Evolutionary conservation across 208 protist species (phyloP).

Genomic region (Balamuthia mandrillaris): DNA sequence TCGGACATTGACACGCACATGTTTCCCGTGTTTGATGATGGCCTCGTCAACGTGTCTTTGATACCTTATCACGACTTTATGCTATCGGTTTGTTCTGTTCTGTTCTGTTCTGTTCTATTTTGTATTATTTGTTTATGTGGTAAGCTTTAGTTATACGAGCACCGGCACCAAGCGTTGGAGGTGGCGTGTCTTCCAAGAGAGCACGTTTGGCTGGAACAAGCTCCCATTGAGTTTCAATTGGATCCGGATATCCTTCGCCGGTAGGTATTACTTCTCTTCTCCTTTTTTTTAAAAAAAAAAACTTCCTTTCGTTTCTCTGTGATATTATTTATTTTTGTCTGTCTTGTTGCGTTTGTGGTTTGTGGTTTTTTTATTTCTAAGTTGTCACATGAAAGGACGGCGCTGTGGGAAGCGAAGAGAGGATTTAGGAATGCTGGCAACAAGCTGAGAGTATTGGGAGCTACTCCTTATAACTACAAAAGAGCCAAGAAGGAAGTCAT

Average conservation of each 20-base stretch:
- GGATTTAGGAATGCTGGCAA: background rate
- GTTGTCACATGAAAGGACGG: background rate
- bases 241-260: slow-evolving; percentile 4
- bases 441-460: background rate
- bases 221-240: background rate
- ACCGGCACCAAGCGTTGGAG: background rate
- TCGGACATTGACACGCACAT: no score
- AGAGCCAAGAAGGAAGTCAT: slow-evolving; percentile 13
- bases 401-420: slow-evolving; percentile 2
- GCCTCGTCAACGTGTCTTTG: background rate
- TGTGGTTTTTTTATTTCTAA: background rate
- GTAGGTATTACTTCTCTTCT: background rate
- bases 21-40: slow-evolving; percentile 18
- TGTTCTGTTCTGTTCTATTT: background rate
- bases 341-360: background rate
- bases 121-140: background rate
- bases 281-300: no score
- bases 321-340: background rate
- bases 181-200: background rate
- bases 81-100: background rate
- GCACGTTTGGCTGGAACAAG: background rate
- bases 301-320: no score
- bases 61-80: slow-evolving; percentile 15
- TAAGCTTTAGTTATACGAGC: slow-evolving; percentile 3
- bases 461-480: background rate